phyloP scores from a whole-genome alignment of 106 monocot species.

The Dendrobium officinale region DNA sequence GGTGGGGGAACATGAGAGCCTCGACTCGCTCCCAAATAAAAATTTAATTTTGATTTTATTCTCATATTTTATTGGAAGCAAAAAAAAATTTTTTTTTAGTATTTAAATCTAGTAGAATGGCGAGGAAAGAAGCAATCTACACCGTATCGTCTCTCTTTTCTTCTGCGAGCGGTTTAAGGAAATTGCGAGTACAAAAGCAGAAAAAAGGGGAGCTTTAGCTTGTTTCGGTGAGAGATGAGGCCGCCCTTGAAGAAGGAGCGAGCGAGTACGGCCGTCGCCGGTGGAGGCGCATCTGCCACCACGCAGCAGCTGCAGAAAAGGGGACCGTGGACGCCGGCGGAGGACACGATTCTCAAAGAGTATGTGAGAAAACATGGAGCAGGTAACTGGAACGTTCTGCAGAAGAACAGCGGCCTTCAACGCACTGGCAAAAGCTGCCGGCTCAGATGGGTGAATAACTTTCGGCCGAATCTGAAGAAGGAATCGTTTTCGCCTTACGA shows the following conservation, averaged over 20 bases:
- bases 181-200: neutral
- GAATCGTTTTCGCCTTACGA: constrained; percentile 59
- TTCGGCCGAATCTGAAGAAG: constrained; percentile 66
- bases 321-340: constrained; percentile 8
- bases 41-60: neutral
- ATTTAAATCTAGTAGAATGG: neutral
- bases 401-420: constrained; percentile 44
- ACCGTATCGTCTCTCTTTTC: neutral
- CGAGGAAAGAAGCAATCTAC: neutral
- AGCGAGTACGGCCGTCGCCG: neutral
- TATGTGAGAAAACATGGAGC: constrained; percentile 50
- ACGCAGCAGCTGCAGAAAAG: constrained; percentile 3
- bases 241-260: neutral
- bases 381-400: constrained; percentile 70
- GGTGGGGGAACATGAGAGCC: neutral
- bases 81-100: too few relatives aligned
- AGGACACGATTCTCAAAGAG: constrained; percentile 51
- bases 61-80: neutral
- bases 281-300: neutral
- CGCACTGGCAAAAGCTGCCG: constrained; percentile 78
- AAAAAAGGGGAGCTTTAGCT: neutral
- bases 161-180: neutral
- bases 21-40: neutral
- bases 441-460: constrained; percentile 67
- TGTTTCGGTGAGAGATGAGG: constrained; percentile 4